Evolutionary conservation across 2,329 filamentous ascomycete genomes (phyloP).

Genomic region (Botrytis cinerea): DNA sequence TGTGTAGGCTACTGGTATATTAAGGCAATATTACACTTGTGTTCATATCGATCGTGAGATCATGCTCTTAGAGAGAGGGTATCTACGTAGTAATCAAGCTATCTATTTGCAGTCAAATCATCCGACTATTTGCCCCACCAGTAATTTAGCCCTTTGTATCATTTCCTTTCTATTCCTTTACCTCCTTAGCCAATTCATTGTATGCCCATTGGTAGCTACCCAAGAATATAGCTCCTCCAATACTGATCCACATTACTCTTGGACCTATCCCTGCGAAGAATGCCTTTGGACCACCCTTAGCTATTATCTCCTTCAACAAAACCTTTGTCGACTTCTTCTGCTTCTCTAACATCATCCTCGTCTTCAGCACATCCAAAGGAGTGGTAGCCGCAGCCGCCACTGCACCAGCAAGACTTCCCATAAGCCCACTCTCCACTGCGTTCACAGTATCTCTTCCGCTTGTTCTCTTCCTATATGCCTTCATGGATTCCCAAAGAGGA

Average conservation of each 20-base stretch:
- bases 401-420: conserved; percentile 80
- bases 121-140: background rate
- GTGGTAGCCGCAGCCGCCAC: conserved; percentile 88
- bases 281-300: conserved; percentile 62
- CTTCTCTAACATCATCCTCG: conserved; percentile 86
- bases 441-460: conserved; percentile 54
- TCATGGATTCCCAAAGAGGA: conserved; percentile 93
- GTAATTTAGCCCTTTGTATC: background rate
- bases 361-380: conserved; percentile 95
- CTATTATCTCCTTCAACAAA: conserved; percentile 66
- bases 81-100: conserved; percentile 10
- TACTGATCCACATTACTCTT: conserved; percentile 90
- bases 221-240: conserved; percentile 90
- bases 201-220: conserved; percentile 90
- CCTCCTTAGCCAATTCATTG: conserved; percentile 59
- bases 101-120: background rate
- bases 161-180: background rate
- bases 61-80: conserved; percentile 2
- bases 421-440: conserved; percentile 77
- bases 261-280: conserved; percentile 80
- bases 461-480: conserved; percentile 62
- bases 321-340: conserved; percentile 60
- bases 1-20: background rate
- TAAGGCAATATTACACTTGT: background rate
- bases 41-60: conserved; percentile 16